A percentile compares a stretch with the other conserved stretches of the same genome.
Conservation (phyloP, 2,329 filamentous ascomycete species). For the Hypoxylon sp. region DNA sequence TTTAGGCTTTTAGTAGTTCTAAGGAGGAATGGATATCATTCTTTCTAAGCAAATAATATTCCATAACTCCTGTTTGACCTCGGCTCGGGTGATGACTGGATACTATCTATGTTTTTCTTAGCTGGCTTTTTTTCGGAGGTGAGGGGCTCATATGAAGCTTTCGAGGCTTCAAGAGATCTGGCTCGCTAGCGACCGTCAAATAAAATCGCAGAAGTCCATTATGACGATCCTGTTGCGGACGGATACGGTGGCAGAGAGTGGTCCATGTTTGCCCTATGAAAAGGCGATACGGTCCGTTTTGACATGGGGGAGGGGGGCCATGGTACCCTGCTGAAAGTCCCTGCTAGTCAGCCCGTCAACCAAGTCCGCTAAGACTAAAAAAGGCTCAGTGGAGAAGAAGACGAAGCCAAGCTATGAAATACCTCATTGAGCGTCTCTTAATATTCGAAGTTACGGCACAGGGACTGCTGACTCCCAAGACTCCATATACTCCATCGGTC, state of each 20-base stretch:
- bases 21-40: slow-evolving; percentile 23
- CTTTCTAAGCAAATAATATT: slow-evolving; percentile 6
- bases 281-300: slow-evolving; percentile 51
- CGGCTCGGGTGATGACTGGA: slow-evolving; percentile 50
- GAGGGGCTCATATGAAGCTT: slow-evolving; percentile 49
- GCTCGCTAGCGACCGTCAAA: slow-evolving; percentile 53
- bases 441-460: slow-evolving; percentile 47
- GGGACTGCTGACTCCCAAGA: slow-evolving; percentile 38
- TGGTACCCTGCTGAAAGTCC: slow-evolving; percentile 50
- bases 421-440: slow-evolving; percentile 50
- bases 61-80: slow-evolving; percentile 38
- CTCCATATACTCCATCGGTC: slow-evolving; percentile 2
- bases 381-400: slow-evolving; percentile 46
- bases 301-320: slow-evolving; percentile 51
- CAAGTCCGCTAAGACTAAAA: slow-evolving; percentile 40
- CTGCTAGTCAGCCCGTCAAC: slow-evolving; percentile 52
- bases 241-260: slow-evolving; percentile 52
- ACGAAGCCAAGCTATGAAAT: slow-evolving; percentile 52
- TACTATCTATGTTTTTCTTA: slow-evolving; percentile 41
- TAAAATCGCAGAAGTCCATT: slow-evolving; percentile 50
- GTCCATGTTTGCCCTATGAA: slow-evolving; percentile 54
- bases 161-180: slow-evolving; percentile 49
- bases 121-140: slow-evolving; percentile 44
- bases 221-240: slow-evolving; percentile 49
- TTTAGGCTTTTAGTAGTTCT: slow-evolving; percentile 13